These are phyloP conservation scores for Sphagnum contortum DNA, from an alignment of 225 moss, liverwort and hornwort species.

Conservation along the genomic window DNA sequence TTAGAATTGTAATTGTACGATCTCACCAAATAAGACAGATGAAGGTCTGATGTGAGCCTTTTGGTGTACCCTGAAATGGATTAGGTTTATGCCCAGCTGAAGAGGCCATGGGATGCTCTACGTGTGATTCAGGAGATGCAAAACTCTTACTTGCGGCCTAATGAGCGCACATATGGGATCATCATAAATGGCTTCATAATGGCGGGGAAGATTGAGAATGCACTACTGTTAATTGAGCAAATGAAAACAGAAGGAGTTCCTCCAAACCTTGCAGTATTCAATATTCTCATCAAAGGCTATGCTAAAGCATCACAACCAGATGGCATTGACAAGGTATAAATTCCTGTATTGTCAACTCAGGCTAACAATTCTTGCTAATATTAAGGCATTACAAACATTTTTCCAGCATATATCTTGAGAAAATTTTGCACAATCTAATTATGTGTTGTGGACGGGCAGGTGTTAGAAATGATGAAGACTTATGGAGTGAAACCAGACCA, in stretches of 20 bases:
- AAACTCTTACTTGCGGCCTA: slow-evolving; percentile 76
- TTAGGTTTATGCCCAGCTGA: slow-evolving; percentile 64
- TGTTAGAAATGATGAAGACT: slow-evolving; percentile 55
- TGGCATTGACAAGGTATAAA: slow-evolving; percentile 56
- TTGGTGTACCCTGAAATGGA: slow-evolving; percentile 1
- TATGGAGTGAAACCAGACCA: slow-evolving; percentile 59
- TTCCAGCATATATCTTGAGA: background rate
- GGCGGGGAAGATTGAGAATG: slow-evolving; percentile 46
- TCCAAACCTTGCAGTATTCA: slow-evolving; percentile 62
- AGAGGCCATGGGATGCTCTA: slow-evolving; percentile 64
- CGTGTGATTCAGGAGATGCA: slow-evolving; percentile 78
- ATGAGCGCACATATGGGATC: slow-evolving; percentile 83
- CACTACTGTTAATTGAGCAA: slow-evolving; percentile 40
- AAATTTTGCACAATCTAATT: background rate
- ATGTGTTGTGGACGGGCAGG: slow-evolving; percentile 19
- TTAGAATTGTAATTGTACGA: too few species aligned
- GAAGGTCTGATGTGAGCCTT: too few species aligned
- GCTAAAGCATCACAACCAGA: slow-evolving; percentile 57
- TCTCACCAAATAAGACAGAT: too few species aligned
- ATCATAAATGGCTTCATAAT: slow-evolving; percentile 58
- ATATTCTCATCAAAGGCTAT: slow-evolving; percentile 78
- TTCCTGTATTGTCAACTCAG: too few species aligned
- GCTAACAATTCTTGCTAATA: background rate
- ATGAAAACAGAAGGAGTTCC: slow-evolving; percentile 58
- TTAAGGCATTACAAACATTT: too few species aligned